phyloP scores from a whole-genome alignment of 2,329 filamentous ascomycete genomes.

The Fusarium longipes region DNA sequence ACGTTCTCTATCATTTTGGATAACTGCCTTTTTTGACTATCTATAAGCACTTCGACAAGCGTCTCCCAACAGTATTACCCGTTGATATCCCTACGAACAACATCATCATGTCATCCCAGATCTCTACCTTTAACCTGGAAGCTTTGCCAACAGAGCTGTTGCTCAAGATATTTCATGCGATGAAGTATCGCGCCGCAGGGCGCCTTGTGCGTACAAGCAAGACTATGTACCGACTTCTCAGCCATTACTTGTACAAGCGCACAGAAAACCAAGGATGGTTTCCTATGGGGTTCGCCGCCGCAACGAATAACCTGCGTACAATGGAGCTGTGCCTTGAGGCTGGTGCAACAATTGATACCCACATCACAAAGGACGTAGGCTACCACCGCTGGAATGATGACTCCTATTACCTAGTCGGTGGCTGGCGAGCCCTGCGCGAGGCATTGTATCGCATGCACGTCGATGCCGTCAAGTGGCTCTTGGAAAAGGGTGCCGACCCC shows the following conservation, averaged over 20 bases:
- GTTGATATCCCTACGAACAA: too few relatives aligned
- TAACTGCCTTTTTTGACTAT: too few relatives aligned
- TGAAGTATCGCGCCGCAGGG: neutral
- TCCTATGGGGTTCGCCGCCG: neutral
- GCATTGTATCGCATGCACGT: neutral
- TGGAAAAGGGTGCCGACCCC: neutral
- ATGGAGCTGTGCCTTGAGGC: neutral
- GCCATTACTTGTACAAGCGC: neutral
- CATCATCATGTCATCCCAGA: too few relatives aligned
- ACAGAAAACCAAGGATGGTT: neutral
- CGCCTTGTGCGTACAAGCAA: neutral
- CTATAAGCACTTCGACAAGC: too few relatives aligned
- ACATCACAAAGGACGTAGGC: neutral
- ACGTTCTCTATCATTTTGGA: too few relatives aligned
- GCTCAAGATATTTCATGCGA: neutral
- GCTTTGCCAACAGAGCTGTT: neutral
- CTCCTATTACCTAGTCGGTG: neutral
- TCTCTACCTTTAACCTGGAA: neutral
- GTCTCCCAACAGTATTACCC: too few relatives aligned
- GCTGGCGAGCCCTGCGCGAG: neutral
- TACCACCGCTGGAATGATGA: neutral
- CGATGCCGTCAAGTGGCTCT: neutral
- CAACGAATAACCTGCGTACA: neutral
- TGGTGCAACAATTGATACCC: neutral
- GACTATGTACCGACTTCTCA: neutral